Evolutionary conservation across 176 grass and related monocot species (phyloP), one percentile per base, ranked within the genome.

Genomic region (Pontederia crassipes): DNA sequence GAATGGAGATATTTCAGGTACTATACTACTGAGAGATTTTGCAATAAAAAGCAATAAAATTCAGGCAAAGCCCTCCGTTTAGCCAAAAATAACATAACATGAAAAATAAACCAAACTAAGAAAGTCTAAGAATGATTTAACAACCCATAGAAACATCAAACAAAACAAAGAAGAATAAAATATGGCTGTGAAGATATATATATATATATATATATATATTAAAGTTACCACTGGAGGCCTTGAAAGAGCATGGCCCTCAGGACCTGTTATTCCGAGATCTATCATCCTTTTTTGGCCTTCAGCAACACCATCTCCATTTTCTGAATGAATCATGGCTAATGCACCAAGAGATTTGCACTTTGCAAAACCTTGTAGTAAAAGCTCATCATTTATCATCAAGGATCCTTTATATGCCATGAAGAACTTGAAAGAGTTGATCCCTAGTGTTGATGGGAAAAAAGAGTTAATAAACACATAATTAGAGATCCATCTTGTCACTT

Each of bases 371-470:
- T 97, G 81, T 10, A 97, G 71, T 52, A 97, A 80, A 50, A 88
- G 83, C 58, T 97, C 93, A 81, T 97, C 93, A 0, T 72, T 88
- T 54, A 97, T 75, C 93, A 91, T 97, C 16, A 97, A 71, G 2
- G 93, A 80, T 45, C 93, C 93, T 75, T 97, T 97, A 56, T 97
- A 97, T 78, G 93, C 87, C 93, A 97, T 97, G 77, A 97, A 97
- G 61, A 97, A 97, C 76, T 97, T 97, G 84, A 97, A 97, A 75
- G 93, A 97, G 68, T 97, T 97, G 78, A 97, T 97, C 10, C 92
- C 92, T 96, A 78, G 35, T 73, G 68, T 61, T 75, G 55, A 28
- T 26, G 29, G 62, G 69, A 65, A 48, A 28, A 13, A 40, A 40
- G 6, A 40, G 4, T 40, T 40, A 40, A 7, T 3, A 40, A 40